A percentile compares a stretch with the other conserved stretches of the same genome.
phyloP scores from a whole-genome alignment of 805 yeast genomes.

The Yarrowia sp. region DNA sequence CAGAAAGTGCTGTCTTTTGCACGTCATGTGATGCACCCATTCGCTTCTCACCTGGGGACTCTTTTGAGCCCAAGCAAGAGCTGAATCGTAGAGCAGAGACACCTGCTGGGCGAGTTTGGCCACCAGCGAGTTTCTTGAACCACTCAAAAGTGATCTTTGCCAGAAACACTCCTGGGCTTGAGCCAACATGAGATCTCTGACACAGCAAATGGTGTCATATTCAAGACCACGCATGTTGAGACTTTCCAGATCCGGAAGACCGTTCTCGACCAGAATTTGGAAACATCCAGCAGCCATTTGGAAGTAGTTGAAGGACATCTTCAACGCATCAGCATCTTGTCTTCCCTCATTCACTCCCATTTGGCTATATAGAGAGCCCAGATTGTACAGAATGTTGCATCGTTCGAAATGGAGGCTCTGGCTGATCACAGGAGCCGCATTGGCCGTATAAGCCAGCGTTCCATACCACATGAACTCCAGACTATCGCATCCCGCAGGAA shows the following conservation, averaged over 20 bases:
- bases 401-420: conserved; percentile 66
- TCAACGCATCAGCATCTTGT: conserved; percentile 59
- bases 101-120: conserved; percentile 72
- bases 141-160: conserved; percentile 66
- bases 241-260: conserved; percentile 45
- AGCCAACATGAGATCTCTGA: conserved; percentile 67
- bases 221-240: conserved; percentile 56
- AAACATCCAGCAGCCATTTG: conserved; percentile 77
- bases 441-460: conserved; percentile 61
- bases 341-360: conserved; percentile 59
- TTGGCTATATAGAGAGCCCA: conserved; percentile 68
- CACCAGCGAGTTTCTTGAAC: conserved; percentile 64
- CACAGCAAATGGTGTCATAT: conserved; percentile 57
- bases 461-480: conserved; percentile 75
- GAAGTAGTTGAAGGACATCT: conserved; percentile 66
- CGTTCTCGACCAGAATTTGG: conserved; percentile 49
- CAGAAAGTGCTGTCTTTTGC: conserved; percentile 69
- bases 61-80: conserved; percentile 55
- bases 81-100: conserved; percentile 60
- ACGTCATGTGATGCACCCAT: conserved; percentile 67
- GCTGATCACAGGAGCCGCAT: conserved; percentile 56
- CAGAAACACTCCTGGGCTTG: conserved; percentile 90
- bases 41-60: conserved; percentile 63
- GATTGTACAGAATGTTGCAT: conserved; percentile 68
- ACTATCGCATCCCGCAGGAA: conserved; percentile 60